phyloP scores from a whole-genome alignment of 129 eudicot genomes.

The Helichrysum umbraculigerum region DNA sequence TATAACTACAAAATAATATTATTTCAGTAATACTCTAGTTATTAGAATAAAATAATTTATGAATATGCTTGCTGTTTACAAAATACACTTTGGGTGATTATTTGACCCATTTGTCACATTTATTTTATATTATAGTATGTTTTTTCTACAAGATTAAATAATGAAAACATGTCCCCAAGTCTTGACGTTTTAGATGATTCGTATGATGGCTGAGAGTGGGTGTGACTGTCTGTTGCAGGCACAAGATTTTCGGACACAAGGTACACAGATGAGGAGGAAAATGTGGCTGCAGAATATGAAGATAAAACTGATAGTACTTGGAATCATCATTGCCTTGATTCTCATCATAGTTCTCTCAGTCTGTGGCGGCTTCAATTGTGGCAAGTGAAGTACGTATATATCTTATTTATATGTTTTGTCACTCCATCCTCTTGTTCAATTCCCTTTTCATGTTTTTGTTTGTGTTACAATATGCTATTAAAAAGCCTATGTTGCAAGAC shows the following conservation, averaged over 20 bases:
- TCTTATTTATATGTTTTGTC: background rate
- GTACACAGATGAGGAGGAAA: conserved; percentile 68
- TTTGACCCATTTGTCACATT: background rate
- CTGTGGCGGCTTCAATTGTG: conserved; percentile 60
- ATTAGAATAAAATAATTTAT: background rate
- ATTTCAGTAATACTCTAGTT: background rate
- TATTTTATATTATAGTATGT: too few relatives aligned
- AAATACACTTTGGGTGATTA: background rate
- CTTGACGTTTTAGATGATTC: background rate
- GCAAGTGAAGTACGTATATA: conserved; percentile 27
- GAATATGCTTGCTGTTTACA: background rate
- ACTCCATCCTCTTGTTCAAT: conserved; percentile 20
- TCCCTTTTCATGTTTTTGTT: background rate
- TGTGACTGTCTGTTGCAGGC: conserved; percentile 36
- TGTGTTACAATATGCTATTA: conserved; percentile 16
- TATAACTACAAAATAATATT: background rate
- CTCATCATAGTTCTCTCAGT: conserved; percentile 48
- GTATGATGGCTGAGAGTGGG: background rate
- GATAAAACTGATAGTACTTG: conserved; percentile 58
- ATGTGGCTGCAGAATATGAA: conserved; percentile 73
- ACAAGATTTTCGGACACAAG: conserved; percentile 67
- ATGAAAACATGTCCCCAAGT: background rate
- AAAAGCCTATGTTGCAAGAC: conserved; percentile 20
- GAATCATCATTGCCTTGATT: conserved; percentile 43
- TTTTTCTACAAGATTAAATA: background rate